Conservation (phyloP, 768 basidiomycete genomes). For the Tubosaeta sp. region DNA sequence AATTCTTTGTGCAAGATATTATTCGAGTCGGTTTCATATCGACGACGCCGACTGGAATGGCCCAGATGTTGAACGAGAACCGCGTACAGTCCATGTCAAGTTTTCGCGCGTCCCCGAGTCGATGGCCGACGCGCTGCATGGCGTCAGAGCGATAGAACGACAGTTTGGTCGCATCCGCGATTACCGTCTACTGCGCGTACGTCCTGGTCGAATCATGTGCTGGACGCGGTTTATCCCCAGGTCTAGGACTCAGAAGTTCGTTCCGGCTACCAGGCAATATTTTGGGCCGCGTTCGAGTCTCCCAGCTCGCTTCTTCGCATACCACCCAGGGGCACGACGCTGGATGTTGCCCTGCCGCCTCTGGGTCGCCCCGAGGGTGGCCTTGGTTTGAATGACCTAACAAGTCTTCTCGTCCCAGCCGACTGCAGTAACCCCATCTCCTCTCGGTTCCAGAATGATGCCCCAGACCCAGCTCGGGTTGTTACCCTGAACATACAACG, state of each 20-base stretch:
- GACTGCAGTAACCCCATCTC: neutral
- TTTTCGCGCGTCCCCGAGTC: conserved; percentile 39
- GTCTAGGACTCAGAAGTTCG: conserved; percentile 46
- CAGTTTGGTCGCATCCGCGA: conserved; percentile 48
- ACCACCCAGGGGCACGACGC: conserved; percentile 24
- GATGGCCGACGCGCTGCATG: conserved; percentile 47
- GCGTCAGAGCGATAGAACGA: conserved; percentile 53
- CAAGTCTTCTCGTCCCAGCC: conserved; percentile 22
- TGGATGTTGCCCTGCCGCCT: conserved; percentile 31
- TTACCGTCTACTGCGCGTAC: conserved; percentile 40
- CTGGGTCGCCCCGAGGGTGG: conserved; percentile 28
- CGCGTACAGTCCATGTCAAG: conserved; percentile 36
- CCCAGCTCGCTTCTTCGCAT: conserved; percentile 38
- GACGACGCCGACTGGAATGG: conserved; percentile 19
- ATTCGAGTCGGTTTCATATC: conserved; percentile 17
- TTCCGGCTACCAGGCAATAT: conserved; percentile 39
- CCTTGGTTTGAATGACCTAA: conserved; percentile 30
- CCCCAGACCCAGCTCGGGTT: conserved; percentile 5
- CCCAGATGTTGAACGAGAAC: conserved; percentile 4
- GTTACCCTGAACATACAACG: conserved; percentile 19
- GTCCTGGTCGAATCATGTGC: conserved; percentile 2
- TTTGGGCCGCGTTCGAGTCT: conserved; percentile 45
- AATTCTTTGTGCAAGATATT: conserved; percentile 1
- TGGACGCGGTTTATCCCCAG: neutral
- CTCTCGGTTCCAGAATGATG: conserved; percentile 4